Conservation (phyloP, 306 rosid species). For the Acacia confusa region DNA sequence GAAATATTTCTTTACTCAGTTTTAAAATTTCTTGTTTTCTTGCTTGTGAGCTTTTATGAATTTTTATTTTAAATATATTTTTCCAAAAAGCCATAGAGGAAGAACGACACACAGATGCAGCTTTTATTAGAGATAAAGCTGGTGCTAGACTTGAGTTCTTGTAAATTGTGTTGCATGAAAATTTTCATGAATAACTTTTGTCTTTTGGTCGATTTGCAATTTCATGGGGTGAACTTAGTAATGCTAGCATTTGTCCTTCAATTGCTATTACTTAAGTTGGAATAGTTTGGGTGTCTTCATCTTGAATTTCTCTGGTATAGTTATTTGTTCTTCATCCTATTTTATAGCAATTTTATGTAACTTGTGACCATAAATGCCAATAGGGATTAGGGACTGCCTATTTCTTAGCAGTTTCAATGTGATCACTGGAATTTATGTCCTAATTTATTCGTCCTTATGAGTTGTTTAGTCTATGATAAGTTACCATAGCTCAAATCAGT, state of each 20-base stretch:
- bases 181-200: slow-evolving; percentile 17
- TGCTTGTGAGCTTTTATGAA: background rate
- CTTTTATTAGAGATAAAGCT: slow-evolving; percentile 72
- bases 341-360: background rate
- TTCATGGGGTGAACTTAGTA: slow-evolving; percentile 21
- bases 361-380: background rate
- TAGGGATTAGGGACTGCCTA: background rate
- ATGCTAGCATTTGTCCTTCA: background rate
- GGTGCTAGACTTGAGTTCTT: slow-evolving; percentile 81
- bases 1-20: background rate
- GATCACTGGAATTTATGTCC: background rate
- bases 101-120: slow-evolving; percentile 77
- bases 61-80: slow-evolving; percentile 14
- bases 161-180: slow-evolving; percentile 24
- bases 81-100: slow-evolving; percentile 75
- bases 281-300: slow-evolving; percentile 16
- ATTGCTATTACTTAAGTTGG: slow-evolving; percentile 21
- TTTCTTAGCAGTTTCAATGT: background rate
- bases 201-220: slow-evolving; percentile 17
- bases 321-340: background rate
- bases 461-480: slow-evolving; percentile 14
- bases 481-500: slow-evolving; percentile 28
- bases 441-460: background rate
- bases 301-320: background rate
- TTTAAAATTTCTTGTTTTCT: background rate